A percentile compares a stretch with the other conserved stretches of the same genome.
These are phyloP conservation scores for Calycina marina DNA, from an alignment of 2,329 filamentous ascomycete genomes.

Conservation along the genomic window DNA sequence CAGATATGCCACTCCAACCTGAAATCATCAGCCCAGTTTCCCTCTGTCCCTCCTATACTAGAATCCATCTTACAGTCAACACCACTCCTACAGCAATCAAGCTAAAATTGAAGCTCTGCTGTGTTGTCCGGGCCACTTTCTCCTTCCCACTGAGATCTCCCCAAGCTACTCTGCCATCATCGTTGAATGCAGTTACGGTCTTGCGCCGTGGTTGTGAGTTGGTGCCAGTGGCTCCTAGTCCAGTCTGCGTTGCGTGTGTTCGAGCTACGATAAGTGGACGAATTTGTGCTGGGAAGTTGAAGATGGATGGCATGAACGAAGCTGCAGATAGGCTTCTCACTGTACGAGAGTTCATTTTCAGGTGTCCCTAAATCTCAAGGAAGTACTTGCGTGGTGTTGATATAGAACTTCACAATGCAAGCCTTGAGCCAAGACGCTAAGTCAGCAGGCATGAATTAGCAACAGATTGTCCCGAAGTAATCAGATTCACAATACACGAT, in stretches of 20 bases:
- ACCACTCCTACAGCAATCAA: constrained; percentile 61
- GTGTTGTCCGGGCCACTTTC: constrained; percentile 72
- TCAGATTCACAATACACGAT: no score
- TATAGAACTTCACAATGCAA: no score
- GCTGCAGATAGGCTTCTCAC: no score
- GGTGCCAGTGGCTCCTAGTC: constrained; percentile 23
- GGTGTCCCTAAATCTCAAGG: constrained; percentile 1
- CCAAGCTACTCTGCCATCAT: constrained; percentile 75
- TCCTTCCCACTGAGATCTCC: constrained; percentile 57
- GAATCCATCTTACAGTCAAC: constrained; percentile 60
- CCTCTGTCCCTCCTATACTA: background rate
- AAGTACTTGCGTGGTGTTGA: no score
- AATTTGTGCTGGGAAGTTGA: constrained; percentile 24
- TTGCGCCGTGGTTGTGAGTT: constrained; percentile 37
- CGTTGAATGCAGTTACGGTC: constrained; percentile 70
- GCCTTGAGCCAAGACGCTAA: no score
- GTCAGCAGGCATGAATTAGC: no score
- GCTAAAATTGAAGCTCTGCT: constrained; percentile 80
- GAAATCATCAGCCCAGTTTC: constrained; percentile 8
- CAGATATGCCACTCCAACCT: constrained; percentile 66
- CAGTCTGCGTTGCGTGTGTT: constrained; percentile 43
- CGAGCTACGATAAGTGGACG: constrained; percentile 29
- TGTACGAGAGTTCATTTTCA: background rate
- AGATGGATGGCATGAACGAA: no score
- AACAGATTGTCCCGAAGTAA: no score